phyloP scores from a whole-genome alignment of 306 rosid species.

The Cercis canadensis region DNA sequence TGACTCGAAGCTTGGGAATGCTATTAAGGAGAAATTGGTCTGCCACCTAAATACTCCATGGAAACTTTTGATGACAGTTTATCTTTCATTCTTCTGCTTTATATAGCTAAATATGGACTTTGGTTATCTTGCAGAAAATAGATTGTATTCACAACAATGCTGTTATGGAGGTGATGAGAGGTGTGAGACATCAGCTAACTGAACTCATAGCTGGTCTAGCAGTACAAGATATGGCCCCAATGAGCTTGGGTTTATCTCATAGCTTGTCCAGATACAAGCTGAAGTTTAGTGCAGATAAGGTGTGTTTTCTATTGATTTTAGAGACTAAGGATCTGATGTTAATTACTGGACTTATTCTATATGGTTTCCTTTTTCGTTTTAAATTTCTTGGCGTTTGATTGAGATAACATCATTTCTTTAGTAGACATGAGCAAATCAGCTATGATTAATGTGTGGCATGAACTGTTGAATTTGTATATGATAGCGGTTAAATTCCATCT shows the following conservation, averaged over 20 bases:
- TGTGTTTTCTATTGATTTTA: constrained; percentile 19
- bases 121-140: constrained; percentile 54
- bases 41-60: not conserved
- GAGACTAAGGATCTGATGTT: too few species aligned
- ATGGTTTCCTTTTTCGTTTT: too few species aligned
- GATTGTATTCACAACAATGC: constrained; percentile 61
- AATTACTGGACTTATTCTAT: too few species aligned
- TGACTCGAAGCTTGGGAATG: constrained; percentile 69
- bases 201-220: constrained; percentile 59
- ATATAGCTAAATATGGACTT: not conserved
- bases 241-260: constrained; percentile 71
- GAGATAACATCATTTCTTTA: too few species aligned
- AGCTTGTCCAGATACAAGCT: constrained; percentile 65
- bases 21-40: constrained; percentile 67
- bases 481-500: too few species aligned
- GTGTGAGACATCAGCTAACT: constrained; percentile 62
- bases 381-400: too few species aligned
- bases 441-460: too few species aligned
- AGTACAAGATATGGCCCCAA: constrained; percentile 67
- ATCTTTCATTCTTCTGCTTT: not conserved
- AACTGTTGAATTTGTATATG: too few species aligned
- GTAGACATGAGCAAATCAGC: too few species aligned
- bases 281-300: constrained; percentile 77
- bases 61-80: not conserved
- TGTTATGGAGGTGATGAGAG: constrained; percentile 72